Evolutionary conservation across 805 yeast species (phyloP).

Genomic region (Metschnikowia kofuensis): DNA sequence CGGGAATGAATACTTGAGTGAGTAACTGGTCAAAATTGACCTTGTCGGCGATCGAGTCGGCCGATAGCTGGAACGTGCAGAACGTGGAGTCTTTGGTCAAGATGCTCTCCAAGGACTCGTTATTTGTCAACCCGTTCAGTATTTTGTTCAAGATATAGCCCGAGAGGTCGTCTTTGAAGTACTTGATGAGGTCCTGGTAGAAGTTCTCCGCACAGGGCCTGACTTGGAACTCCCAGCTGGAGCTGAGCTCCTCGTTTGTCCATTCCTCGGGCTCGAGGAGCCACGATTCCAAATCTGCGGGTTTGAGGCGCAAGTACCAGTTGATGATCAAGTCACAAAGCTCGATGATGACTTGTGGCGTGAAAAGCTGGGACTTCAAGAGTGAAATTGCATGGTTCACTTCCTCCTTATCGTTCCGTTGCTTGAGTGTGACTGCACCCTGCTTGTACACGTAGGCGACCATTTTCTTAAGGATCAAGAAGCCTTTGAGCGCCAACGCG

Average conservation of each 20-base stretch:
- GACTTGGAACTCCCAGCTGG: conserved; percentile 79
- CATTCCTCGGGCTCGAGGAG: conserved; percentile 86
- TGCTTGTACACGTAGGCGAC: conserved; percentile 60
- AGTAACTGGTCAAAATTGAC: conserved; percentile 70
- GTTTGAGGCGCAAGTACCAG: conserved; percentile 72
- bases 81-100: conserved; percentile 75
- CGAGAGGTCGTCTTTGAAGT: conserved; percentile 56
- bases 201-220: conserved; percentile 86
- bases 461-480: conserved; percentile 62
- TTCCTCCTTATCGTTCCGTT: conserved; percentile 63
- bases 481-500: conserved; percentile 60
- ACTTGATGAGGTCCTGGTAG: conserved; percentile 67
- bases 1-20: conserved; percentile 63
- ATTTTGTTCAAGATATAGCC: conserved; percentile 59
- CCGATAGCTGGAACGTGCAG: conserved; percentile 78
- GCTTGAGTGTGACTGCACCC: conserved; percentile 65
- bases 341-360: conserved; percentile 51
- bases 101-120: conserved; percentile 44
- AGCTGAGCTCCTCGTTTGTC: conserved; percentile 74
- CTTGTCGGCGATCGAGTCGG: conserved; percentile 58
- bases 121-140: conserved; percentile 34
- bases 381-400: conserved; percentile 53
- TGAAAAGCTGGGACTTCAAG: conserved; percentile 54
- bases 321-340: conserved; percentile 65
- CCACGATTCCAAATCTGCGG: conserved; percentile 82